phyloP scores from a whole-genome alignment of 495 filamentous ascomycete genomes.

The Hypomontagnella monticulosa region DNA sequence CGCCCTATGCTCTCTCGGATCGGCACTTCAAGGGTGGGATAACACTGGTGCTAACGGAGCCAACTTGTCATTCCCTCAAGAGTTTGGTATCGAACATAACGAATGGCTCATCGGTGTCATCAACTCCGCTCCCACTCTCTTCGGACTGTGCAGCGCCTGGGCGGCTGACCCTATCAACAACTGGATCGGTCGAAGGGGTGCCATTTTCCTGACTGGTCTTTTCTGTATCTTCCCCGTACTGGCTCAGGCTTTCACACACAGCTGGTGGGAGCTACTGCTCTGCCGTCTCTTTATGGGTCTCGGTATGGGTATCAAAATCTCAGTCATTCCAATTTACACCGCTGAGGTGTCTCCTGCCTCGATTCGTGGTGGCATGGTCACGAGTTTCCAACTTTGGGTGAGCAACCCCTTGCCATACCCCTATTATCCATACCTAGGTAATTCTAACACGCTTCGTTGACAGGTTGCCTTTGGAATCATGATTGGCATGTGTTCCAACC shows the following conservation, averaged over 20 bases:
- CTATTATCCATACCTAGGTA: conserved; percentile 55
- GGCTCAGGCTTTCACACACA: conserved; percentile 33
- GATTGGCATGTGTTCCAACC: conserved; percentile 52
- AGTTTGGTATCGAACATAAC: conserved; percentile 26
- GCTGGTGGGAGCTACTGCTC: conserved; percentile 31
- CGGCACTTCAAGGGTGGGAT: conserved; percentile 51
- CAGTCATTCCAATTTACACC: conserved; percentile 67
- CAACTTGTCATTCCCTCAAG: conserved; percentile 36
- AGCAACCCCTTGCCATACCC: conserved; percentile 17
- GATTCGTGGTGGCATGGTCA: conserved; percentile 68
- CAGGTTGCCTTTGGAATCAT: conserved; percentile 40
- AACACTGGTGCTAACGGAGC: conserved; percentile 53
- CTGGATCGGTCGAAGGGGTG: conserved; percentile 64
- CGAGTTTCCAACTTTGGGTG: conserved; percentile 67
- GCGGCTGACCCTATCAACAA: conserved; percentile 67
- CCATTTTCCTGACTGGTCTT: conserved; percentile 61
- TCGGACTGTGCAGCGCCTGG: conserved; percentile 57
- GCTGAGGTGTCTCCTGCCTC: conserved; percentile 66
- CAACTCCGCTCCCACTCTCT: conserved; percentile 43
- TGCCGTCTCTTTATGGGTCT: conserved; percentile 32
- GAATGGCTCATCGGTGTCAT: conserved; percentile 57
- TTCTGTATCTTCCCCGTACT: conserved; percentile 68
- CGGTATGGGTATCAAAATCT: conserved; percentile 68
- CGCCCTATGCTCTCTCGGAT: conserved; percentile 52
- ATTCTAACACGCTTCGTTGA: conserved; percentile 34